Base-by-base conservation (phyloP, 345 rosid species). In the Euphorbia tirucalli region DNA sequence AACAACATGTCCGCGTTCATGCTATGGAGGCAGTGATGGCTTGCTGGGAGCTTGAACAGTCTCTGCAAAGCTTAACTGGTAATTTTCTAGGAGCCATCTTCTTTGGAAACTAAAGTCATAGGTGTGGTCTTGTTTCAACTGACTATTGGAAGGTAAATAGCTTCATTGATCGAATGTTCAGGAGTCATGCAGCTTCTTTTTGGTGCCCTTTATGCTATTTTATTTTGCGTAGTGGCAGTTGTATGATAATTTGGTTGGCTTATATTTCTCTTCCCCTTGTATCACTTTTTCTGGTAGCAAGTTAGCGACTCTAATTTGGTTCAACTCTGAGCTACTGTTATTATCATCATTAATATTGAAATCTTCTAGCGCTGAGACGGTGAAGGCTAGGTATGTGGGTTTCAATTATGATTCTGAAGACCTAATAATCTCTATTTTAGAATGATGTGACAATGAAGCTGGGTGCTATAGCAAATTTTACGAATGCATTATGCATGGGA, bases 21-120 rank as follows among this genome's bases (percentile, higher is more conserved):
- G 97, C 97, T 30, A 89, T 91, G 94, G 95, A 91, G 83, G 95
- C 95, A 27, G 91, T 89, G 27, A 88, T 90, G 85, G 93, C 93
- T 72, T 88, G 93, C 75, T 89, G 91, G 93, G 91, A 89, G 57
- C 89, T 91, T 60, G 94, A 89, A 82, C 94, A 89, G 55, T 79
- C 92, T 43, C 77, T 91, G 13, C 94, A 89, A 83, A 83, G 87
- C 74, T 71, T 91, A 65, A 87, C 97, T 1, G 93, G 97, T 87
- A 74, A 27, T 64, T 60, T 44, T 43, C 9, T 18, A 65, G 3
- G 6, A 27, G 4, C 21, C 49, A n/a, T 11, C 52, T 61, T 16
- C 21, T 62, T 13, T 61, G 18, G 19, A 52, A 74, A 37, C 18
- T 24, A 32, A 46, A 46, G 5, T 48, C 41, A 11, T 35, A 41